Percentiles rank a stretch among this genome's conserved stretches.
These are phyloP conservation scores for Pelargonium nanum DNA, from an alignment of 345 rosid species.

Conservation along the genomic window DNA sequence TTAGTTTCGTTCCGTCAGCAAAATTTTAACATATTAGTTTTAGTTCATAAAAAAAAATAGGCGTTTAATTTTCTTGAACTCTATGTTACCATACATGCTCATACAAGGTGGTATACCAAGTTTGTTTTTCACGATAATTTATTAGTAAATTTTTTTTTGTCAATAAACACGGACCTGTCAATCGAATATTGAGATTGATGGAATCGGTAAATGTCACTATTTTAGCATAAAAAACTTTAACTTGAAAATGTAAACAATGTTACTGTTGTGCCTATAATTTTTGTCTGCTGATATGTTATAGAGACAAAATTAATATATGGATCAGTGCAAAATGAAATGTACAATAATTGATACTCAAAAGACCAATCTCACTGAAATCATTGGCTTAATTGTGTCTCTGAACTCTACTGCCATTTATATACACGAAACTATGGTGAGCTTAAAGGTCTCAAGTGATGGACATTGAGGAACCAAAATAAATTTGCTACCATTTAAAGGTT, in stretches of 20 bases:
- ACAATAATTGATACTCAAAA: too few relatives aligned
- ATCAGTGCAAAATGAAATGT: too few relatives aligned
- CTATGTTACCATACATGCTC: slow-evolving; percentile 13
- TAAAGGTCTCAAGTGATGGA: slow-evolving; percentile 12
- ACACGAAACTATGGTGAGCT: slow-evolving; percentile 7
- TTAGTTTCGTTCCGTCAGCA: slow-evolving; percentile 15
- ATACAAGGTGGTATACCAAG: slow-evolving; percentile 7
- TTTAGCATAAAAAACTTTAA: too few relatives aligned
- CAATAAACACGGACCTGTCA: too few relatives aligned
- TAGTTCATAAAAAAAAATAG: slow-evolving; percentile 36
- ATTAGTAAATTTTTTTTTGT: too few relatives aligned
- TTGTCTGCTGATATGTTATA: too few relatives aligned
- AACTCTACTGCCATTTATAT: not conserved
- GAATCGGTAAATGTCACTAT: too few relatives aligned
- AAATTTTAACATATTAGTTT: slow-evolving; percentile 2
- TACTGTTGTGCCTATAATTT: too few relatives aligned
- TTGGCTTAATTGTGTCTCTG: not conserved
- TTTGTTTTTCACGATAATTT: not conserved
- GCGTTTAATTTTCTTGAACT: slow-evolving; percentile 36
- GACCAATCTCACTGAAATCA: too few relatives aligned
- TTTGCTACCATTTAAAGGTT: slow-evolving; percentile 21
- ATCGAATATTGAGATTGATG: too few relatives aligned
- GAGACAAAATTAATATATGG: too few relatives aligned
- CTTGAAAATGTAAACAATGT: too few relatives aligned
- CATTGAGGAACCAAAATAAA: not conserved